Evolutionary conservation across 495 filamentous ascomycete genomes (phyloP).

Genomic region (Rostrohypoxylon terebratum): DNA sequence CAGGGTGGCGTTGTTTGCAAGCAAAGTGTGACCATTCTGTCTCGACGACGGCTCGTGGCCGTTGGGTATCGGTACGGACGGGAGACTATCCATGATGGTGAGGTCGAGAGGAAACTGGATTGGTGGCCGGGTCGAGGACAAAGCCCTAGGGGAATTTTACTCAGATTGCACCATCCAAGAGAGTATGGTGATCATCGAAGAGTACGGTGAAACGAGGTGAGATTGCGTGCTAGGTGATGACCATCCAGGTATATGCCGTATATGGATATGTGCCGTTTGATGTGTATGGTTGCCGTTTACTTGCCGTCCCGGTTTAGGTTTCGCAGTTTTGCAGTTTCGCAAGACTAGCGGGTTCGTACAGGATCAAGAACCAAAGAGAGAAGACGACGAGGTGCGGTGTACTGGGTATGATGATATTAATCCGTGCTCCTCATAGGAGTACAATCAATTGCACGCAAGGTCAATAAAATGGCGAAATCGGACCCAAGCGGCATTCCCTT

Average conservation of each 20-base stretch:
- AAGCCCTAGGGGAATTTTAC: conserved; percentile 34
- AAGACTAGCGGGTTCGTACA: conserved; percentile 37
- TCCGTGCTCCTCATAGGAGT: background rate
- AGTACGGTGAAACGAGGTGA: conserved; percentile 44
- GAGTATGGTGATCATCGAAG: conserved; percentile 30
- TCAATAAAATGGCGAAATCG: conserved; percentile 44
- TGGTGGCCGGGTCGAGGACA: conserved; percentile 36
- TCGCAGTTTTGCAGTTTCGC: conserved; percentile 6
- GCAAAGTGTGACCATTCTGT: conserved; percentile 31
- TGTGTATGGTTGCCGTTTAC: background rate
- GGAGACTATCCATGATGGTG: conserved; percentile 34
- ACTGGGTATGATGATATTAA: conserved; percentile 5
- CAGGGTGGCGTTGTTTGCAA: conserved; percentile 19
- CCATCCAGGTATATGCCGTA: conserved; percentile 21
- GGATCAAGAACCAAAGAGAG: conserved; percentile 13
- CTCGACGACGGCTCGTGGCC: conserved; percentile 32
- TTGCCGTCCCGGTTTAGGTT: background rate
- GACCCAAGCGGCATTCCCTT: conserved; percentile 22
- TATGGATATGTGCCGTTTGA: conserved; percentile 13
- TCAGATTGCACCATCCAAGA: conserved; percentile 44
- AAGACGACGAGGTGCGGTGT: conserved; percentile 4
- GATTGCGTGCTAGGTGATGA: conserved; percentile 43
- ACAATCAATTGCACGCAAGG: conserved; percentile 28
- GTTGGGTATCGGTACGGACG: conserved; percentile 32
- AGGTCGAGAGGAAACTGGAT: conserved; percentile 32